A percentile compares a stretch with the other conserved stretches of the same genome.
phyloP scores from a whole-genome alignment of 768 basidiomycete species.

The Tricholoma flavovirens region DNA sequence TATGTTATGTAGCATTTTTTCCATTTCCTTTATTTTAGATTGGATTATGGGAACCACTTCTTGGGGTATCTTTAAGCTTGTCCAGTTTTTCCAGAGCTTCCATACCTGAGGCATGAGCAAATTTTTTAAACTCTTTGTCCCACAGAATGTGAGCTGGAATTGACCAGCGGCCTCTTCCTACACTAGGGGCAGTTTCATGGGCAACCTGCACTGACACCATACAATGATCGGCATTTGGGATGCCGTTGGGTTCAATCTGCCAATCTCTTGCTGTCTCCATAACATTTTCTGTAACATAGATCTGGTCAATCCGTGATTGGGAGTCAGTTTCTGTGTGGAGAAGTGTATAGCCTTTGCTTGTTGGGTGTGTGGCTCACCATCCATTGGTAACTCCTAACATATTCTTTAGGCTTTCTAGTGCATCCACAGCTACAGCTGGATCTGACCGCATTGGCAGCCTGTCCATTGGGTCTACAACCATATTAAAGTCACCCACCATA shows the following conservation, averaged over 20 bases:
- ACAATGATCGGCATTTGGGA: slow-evolving; percentile 26
- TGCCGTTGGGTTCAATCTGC: slow-evolving; percentile 14
- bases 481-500: slow-evolving; percentile 37
- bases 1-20: too few relatives aligned
- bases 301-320: slow-evolving; percentile 31
- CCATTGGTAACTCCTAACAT: slow-evolving; percentile 22
- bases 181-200: slow-evolving; percentile 17
- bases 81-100: background rate
- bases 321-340: slow-evolving; percentile 7
- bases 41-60: background rate
- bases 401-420: slow-evolving; percentile 18
- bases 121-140: background rate
- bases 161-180: slow-evolving; percentile 2
- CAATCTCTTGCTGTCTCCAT: slow-evolving; percentile 17
- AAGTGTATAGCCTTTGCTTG: slow-evolving; percentile 22
- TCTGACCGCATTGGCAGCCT: slow-evolving; percentile 24
- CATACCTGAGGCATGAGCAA: background rate
- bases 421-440: background rate
- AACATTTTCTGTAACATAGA: slow-evolving; percentile 20
- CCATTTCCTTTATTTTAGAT: background rate
- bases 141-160: background rate
- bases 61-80: background rate
- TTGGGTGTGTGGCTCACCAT: slow-evolving; percentile 25
- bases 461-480: slow-evolving; percentile 34
- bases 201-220: slow-evolving; percentile 21